phyloP scores from a whole-genome alignment of 179 eudicot species.

The Drosera spatulata region DNA sequence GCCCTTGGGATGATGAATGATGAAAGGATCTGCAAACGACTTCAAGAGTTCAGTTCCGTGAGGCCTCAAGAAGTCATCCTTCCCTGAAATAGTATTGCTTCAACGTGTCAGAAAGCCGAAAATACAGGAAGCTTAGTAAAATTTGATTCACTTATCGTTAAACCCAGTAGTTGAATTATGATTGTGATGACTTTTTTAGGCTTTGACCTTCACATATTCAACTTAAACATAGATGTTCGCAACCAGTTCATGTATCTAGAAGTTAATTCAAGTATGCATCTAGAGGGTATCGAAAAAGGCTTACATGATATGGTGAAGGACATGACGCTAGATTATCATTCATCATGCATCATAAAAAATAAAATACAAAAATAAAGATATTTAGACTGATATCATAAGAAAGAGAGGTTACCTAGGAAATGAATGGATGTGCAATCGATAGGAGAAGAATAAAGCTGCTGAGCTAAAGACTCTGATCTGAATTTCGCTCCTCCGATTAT shows the following conservation, averaged over 20 bases:
- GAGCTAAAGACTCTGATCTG: constrained; percentile 27
- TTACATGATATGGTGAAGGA: too few relatives aligned
- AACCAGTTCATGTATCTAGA: too few relatives aligned
- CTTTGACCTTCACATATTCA: too few relatives aligned
- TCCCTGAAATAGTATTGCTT: constrained; percentile 27
- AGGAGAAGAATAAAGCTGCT: constrained; percentile 51
- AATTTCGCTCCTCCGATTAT: constrained; percentile 83
- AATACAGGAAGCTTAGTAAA: neutral
- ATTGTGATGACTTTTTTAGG: too few relatives aligned
- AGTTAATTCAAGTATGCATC: too few relatives aligned
- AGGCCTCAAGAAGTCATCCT: constrained; percentile 56
- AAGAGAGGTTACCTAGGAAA: constrained; percentile 57
- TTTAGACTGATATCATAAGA: neutral
- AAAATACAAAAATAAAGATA: too few relatives aligned
- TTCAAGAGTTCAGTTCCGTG: constrained; percentile 60
- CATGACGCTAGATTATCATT: too few relatives aligned
- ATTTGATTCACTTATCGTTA: too few relatives aligned
- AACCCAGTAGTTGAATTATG: too few relatives aligned
- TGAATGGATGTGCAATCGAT: constrained; percentile 62
- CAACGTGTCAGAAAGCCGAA: neutral
- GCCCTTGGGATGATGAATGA: constrained; percentile 81
- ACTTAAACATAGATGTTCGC: too few relatives aligned
- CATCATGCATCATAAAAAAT: too few relatives aligned
- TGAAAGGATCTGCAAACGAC: constrained; percentile 40
- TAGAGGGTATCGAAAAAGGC: too few relatives aligned